phyloP scores from a whole-genome alignment of 192 early-diverging fungal species.

The Entomortierella lignicola region DNA sequence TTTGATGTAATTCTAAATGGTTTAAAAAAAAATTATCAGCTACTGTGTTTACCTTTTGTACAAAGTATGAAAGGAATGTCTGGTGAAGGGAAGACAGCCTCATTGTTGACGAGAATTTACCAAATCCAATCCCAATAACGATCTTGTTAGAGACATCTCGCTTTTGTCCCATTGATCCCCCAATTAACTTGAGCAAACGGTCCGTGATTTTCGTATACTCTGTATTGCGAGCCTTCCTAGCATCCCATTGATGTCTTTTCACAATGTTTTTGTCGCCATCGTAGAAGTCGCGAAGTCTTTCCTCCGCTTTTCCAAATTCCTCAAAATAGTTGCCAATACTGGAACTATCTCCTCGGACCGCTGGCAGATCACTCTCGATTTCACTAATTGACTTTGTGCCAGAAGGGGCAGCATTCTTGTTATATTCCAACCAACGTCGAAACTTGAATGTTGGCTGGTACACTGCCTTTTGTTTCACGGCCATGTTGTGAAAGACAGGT shows the following conservation, averaged over 20 bases:
- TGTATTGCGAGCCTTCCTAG: not conserved
- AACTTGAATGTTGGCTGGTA: not conserved
- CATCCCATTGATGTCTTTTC: slow-evolving; percentile 13
- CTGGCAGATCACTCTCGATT: not conserved
- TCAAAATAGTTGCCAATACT: not conserved
- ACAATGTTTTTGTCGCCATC: not conserved
- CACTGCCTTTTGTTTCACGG: slow-evolving; percentile 10
- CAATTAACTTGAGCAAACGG: not conserved
- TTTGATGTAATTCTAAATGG: too few relatives aligned
- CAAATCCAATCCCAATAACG: slow-evolving; percentile 14
- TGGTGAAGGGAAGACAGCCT: too few relatives aligned
- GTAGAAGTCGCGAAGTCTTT: not conserved
- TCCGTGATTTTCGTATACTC: not conserved
- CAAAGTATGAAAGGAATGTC: too few relatives aligned
- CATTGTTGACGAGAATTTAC: not conserved
- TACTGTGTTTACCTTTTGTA: too few relatives aligned
- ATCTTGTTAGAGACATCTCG: slow-evolving; percentile 6
- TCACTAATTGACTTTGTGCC: not conserved
- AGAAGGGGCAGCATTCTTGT: not conserved
- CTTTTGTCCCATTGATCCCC: not conserved
- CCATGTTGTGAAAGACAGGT: slow-evolving; percentile 10
- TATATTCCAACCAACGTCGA: not conserved
- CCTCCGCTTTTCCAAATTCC: not conserved
- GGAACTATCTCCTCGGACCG: not conserved
- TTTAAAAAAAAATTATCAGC: too few relatives aligned